Evolutionary conservation across 371 early-diverging fungal species (phyloP), one percentile per base, ranked within the genome.

Genomic region (Mortierella sp.): DNA sequence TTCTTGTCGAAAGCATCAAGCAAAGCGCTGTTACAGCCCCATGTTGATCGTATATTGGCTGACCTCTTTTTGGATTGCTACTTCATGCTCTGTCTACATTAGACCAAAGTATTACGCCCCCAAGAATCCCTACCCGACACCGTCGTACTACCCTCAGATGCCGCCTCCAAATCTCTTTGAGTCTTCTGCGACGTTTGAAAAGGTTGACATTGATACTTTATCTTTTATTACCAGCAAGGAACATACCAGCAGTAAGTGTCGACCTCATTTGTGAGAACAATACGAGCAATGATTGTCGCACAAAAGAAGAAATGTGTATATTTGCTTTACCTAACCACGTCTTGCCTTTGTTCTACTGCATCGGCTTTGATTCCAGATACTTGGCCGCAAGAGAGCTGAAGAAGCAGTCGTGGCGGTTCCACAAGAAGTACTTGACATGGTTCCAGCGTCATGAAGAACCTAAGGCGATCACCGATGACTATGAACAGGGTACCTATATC

Each of bases 361-460:
- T 65, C 50, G 13, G 26, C 70, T 72, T 54, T 14, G 63, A 48
- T 72, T 13, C 31, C 80, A 96, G 96, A 75, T 97, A 97, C 86
- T 91, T 99, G 73, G 99, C 99, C 21, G 99, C 99, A 14, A 92
- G 95, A 71, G 99, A 99, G 87, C 89, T 99, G 75, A 99, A 99
- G 89, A 95, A 96, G 83, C 98, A 98, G 84, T 96, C 97, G 24
- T 99, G 99, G 99, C 93, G 99, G 78, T 99, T 98, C 89, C 99
- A 99, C 90, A 99, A 98, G 88, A 98, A 99, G 90, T 99, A 99
- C 83, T 89, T 94, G 80, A 99, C 99, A 34, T 99, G 99, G 99
- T 99, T 99, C 92, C 99, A 99, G 88, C 95, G 99, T 38, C 97
- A 97, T 83, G 98, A 99, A 82, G 99, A 99, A 89, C 99, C 99